These are phyloP conservation scores for Simplicillium aogashimaense DNA, from an alignment of 2,329 filamentous ascomycete genomes.

Conservation along the genomic window DNA sequence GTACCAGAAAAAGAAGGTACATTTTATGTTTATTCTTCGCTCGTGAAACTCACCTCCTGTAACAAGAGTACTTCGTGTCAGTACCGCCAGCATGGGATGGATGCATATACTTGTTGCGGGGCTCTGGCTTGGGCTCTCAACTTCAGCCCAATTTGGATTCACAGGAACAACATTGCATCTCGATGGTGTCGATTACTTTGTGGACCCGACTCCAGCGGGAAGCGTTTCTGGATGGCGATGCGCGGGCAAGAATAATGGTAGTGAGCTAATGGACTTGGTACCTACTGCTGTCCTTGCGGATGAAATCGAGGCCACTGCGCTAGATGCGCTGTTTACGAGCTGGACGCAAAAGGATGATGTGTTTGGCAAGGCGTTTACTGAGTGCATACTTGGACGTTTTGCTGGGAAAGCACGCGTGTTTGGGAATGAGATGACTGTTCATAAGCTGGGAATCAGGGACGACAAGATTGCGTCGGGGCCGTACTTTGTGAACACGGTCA, in stretches of 20 bases:
- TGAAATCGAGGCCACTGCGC: slow-evolving; percentile 8
- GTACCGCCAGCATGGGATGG: too few relatives aligned
- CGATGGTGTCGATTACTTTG: slow-evolving; percentile 2
- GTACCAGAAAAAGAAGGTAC: too few relatives aligned
- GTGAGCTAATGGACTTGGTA: slow-evolving; percentile 13
- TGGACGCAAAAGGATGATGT: slow-evolving; percentile 20
- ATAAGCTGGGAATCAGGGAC: not conserved
- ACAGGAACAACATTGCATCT: slow-evolving; percentile 3
- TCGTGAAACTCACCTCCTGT: too few relatives aligned
- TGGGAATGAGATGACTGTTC: not conserved
- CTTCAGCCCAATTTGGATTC: not conserved
- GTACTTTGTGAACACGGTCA: slow-evolving; percentile 22
- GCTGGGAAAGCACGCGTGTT: too few relatives aligned
- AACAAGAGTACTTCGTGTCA: too few relatives aligned
- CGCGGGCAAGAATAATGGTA: not conserved
- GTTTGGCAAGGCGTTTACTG: slow-evolving; percentile 11
- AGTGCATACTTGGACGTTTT: slow-evolving; percentile 9
- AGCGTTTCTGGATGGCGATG: not conserved
- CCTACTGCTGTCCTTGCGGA: slow-evolving; percentile 22
- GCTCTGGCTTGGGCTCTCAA: too few relatives aligned
- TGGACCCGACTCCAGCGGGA: slow-evolving; percentile 3
- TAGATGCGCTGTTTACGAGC: slow-evolving; percentile 16
- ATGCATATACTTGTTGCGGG: too few relatives aligned
- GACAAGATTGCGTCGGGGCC: slow-evolving; percentile 20
- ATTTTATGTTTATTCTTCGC: too few relatives aligned